A percentile compares a stretch with the other conserved stretches of the same genome.
Conservation (phyloP, 306 rosid genomes). For the Vigna nakashimae region DNA sequence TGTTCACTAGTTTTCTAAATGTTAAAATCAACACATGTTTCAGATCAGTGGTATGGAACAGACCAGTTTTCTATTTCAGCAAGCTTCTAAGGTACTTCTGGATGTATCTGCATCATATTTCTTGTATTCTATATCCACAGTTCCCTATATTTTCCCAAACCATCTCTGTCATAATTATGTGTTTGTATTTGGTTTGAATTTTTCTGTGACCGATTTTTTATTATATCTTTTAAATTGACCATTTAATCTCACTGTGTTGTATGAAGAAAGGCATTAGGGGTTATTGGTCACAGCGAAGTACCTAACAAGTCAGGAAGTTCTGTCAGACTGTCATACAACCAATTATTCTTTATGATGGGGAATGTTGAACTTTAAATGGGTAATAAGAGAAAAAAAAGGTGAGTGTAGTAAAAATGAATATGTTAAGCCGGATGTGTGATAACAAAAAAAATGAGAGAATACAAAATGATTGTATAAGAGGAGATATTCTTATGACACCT, state of each 20-base stretch:
- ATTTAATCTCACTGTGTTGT: background rate
- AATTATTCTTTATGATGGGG: background rate
- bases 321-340: background rate
- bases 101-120: slow-evolving; percentile 26
- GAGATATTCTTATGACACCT: background rate
- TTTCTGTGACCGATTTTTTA: background rate
- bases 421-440: background rate
- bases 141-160: background rate
- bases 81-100: slow-evolving; percentile 86
- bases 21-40: slow-evolving; percentile 39
- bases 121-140: slow-evolving; percentile 11
- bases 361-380: background rate
- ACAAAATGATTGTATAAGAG: background rate
- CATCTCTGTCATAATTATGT: background rate
- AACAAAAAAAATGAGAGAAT: background rate
- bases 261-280: background rate
- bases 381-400: background rate
- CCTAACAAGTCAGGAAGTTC: background rate
- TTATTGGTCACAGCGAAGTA: background rate
- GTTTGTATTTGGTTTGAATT: background rate
- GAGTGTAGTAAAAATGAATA: background rate
- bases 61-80: slow-evolving; percentile 98
- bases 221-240: slow-evolving; percentile 3
- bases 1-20: slow-evolving; percentile 33
- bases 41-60: slow-evolving; percentile 99